Conservation (phyloP, 2,329 filamentous ascomycete species). For the Fusarium mangiferae region DNA sequence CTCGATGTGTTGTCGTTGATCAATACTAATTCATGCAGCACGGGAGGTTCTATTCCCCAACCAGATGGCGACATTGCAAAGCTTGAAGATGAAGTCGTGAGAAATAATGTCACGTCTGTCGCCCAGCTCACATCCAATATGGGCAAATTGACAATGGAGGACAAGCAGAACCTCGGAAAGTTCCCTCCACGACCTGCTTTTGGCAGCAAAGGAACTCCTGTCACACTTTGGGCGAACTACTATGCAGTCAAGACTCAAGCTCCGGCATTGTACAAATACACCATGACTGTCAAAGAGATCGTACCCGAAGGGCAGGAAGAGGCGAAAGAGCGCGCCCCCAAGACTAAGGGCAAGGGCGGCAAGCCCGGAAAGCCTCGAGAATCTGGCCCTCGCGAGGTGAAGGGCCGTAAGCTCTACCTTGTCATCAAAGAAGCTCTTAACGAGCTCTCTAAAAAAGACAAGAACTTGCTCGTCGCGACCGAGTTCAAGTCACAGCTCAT, state of each 20-base stretch:
- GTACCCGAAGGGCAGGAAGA: slow-evolving; percentile 15
- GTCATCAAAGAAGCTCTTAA: slow-evolving; percentile 54
- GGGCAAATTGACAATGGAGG: slow-evolving; percentile 47
- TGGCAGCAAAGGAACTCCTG: slow-evolving; percentile 54
- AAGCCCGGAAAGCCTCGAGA: slow-evolving; percentile 18
- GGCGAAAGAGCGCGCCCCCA: not conserved
- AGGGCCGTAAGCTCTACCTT: slow-evolving; percentile 56
- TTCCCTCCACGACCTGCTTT: slow-evolving; percentile 63
- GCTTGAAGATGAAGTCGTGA: slow-evolving; percentile 56
- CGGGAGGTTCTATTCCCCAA: slow-evolving; percentile 30
- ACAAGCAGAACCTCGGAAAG: slow-evolving; percentile 37
- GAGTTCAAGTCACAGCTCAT: slow-evolving; percentile 64
- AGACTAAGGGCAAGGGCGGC: slow-evolving; percentile 22
- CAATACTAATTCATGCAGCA: slow-evolving; percentile 32
- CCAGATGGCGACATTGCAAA: slow-evolving; percentile 45
- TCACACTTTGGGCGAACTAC: slow-evolving; percentile 66
- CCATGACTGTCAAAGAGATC: slow-evolving; percentile 51
- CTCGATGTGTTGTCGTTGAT: not conserved
- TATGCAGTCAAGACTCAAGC: slow-evolving; percentile 57
- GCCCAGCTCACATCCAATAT: slow-evolving; percentile 50
- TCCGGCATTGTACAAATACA: slow-evolving; percentile 57
- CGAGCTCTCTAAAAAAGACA: slow-evolving; percentile 47
- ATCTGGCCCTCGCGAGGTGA: slow-evolving; percentile 47
- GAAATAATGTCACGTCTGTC: slow-evolving; percentile 42
- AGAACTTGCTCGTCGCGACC: slow-evolving; percentile 52